Base-by-base conservation (phyloP, 495 filamentous ascomycete species). In the Hyaloscypha variabilis region DNA sequence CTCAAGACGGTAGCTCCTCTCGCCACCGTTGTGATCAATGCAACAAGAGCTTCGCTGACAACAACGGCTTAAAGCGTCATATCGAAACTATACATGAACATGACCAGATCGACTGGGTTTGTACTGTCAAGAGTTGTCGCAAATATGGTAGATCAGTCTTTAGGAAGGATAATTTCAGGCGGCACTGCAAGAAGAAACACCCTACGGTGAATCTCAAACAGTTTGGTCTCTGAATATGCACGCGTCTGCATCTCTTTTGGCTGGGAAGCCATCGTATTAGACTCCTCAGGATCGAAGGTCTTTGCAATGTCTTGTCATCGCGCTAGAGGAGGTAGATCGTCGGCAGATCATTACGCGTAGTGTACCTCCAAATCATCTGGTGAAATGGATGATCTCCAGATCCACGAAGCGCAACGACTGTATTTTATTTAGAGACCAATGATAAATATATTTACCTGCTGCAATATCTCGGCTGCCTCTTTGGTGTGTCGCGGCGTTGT, bases 101-200 rank as follows among this genome's bases (percentile, higher is more conserved):
- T 63, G 24, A 53, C 62, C 62, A 5, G 53, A 53, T 25, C 2
- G 24, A 64, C 8, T 64, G 62, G 62, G 62, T 58, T 25, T 64
- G 62, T 64, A 64, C 62, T 64, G 62, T 64, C 53, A 25, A 3
- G 53, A 25, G 62, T 64, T 64, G 62, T 64, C 36, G 62, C 62
- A 64, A 64, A 64, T 64, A 8, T 64, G 62, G 42, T 58, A 64
- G 50, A 58, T 6, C 62, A 64, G 62, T 64, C 62, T 64, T 25
- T 64, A 64, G 62, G 62, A 64, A 64, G 62, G 62, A 64, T 58
- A 24, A 64, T 64, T 64, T 64, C 54, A 64, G 62, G 62, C 62
- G 62, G 62, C 62, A 64, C 62, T 64, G 62, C 62, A 64, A 64
- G 62, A 64, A 64, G 19, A 64, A 24, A 64, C 62, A 64, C 62